phyloP scores from a whole-genome alignment of 2,329 filamentous ascomycete species.

The Stylonectria norvegica region DNA sequence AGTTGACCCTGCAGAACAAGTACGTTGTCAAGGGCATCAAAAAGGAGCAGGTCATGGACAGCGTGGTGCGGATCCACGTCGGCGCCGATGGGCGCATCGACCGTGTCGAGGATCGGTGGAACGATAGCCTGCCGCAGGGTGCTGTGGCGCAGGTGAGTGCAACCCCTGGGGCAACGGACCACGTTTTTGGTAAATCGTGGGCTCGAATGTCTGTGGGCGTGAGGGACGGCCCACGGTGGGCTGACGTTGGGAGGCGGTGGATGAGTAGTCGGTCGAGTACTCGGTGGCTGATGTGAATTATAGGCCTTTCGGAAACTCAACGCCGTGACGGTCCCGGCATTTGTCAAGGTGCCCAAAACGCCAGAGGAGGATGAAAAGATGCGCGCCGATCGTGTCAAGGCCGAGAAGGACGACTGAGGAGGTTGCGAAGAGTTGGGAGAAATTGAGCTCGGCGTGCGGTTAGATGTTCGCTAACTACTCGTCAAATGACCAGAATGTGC shows the following conservation, averaged over 20 bases:
- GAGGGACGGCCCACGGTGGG: slow-evolving; percentile 25
- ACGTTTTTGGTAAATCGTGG: slow-evolving; percentile 12
- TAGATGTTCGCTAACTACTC: too few relatives aligned
- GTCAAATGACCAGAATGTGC: too few relatives aligned
- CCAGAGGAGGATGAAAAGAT: slow-evolving; percentile 10
- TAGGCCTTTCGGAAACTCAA: slow-evolving; percentile 8
- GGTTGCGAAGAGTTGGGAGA: too few relatives aligned
- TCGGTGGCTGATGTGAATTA: slow-evolving; percentile 16
- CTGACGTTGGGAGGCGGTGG: slow-evolving; percentile 15
- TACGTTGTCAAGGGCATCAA: slow-evolving; percentile 42
- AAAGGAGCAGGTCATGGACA: slow-evolving; percentile 45
- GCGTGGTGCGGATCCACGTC: slow-evolving; percentile 33
- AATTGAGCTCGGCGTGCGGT: too few relatives aligned
- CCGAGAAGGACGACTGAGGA: too few relatives aligned
- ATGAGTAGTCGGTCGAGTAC: slow-evolving; percentile 16
- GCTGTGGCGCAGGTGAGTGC: slow-evolving; percentile 33
- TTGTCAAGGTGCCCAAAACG: slow-evolving; percentile 5
- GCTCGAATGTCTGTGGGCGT: slow-evolving; percentile 16
- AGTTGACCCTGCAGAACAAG: slow-evolving; percentile 43
- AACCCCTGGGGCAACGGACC: slow-evolving; percentile 13
- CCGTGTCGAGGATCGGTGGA: slow-evolving; percentile 37
- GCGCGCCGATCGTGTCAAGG: slow-evolving; percentile 8
- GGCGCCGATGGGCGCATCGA: slow-evolving; percentile 33
- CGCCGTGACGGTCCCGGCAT: slow-evolving; percentile 11
- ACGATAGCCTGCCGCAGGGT: slow-evolving; percentile 35